Base-by-base conservation (phyloP, 148 eudicot genomes). In the Camellia lanceoleosa region DNA sequence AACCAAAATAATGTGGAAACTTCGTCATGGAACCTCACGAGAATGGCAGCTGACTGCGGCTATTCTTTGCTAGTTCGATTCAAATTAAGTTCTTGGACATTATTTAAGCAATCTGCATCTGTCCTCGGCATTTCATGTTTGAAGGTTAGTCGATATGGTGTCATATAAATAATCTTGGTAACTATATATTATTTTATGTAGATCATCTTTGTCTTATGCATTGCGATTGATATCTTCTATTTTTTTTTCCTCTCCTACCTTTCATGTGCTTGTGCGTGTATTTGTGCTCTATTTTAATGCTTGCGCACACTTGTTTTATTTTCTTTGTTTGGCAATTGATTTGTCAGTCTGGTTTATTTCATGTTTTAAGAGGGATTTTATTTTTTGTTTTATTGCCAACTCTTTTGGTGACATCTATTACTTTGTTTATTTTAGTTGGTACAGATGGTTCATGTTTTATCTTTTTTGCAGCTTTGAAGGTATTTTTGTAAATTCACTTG, bases 101-200 rank as follows among this genome's bases (percentile, higher is more conserved):
- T 76, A 47, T 71, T 73, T 68, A 80, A 80, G 75, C 56, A 67
- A 51, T 80, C 69, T 63, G 68, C 72, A 75, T 78, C 79, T 83
- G 60, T 79, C 77, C 79, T 81, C 87, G 56, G 84, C 84, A 75
- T 78, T 79, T 85, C 87, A 85, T 79, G 82, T 76, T 81, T 87
- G 83, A 82, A 81, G 85, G 89, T 87, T 71, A 76, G 85, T 73
- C 64, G 71, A 14, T 79, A 46, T 41, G 19, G 69, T 5, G 9
- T 63, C 4, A 7, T 69, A 69, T 60, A 23, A 42, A 78, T 60
- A 44, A 4, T 67, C 55, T 69, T 42, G 42, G 42, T 41, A 15
- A 7, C 49, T 42, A 10, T 43, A 41, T 5, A 43, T 68, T 11
- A 9, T 18, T 13, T 13, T 7, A 56, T 56, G 14, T 56, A 56